Conservation (phyloP, 352 stramenopile genomes). For the Globisporangium megalacanthum region DNA sequence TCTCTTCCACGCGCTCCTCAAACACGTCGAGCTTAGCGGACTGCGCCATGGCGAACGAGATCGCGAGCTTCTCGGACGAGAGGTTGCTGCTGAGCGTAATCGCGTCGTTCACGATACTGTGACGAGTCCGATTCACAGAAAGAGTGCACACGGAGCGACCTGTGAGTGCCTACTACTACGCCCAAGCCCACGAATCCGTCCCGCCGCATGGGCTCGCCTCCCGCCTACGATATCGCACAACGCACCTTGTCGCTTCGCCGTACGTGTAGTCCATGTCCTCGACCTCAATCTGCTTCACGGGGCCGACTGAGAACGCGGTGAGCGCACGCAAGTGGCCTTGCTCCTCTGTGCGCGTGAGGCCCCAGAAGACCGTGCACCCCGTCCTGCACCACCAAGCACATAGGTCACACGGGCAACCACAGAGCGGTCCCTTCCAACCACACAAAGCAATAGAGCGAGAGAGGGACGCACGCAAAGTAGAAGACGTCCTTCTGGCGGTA, state of each 20-base stretch:
- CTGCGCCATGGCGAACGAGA: slow-evolving; percentile 91
- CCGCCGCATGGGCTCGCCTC: too few species aligned
- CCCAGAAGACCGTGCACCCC: slow-evolving; percentile 89
- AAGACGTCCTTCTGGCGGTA: slow-evolving; percentile 82
- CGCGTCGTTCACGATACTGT: slow-evolving; percentile 70
- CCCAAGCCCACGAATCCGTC: too few species aligned
- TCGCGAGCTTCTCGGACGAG: slow-evolving; percentile 87
- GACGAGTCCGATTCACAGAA: background rate
- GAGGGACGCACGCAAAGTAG: slow-evolving; percentile 64
- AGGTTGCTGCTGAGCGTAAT: slow-evolving; percentile 80
- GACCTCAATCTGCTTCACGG: slow-evolving; percentile 79
- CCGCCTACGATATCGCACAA: background rate
- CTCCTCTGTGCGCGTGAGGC: slow-evolving; percentile 75
- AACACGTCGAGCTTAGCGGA: slow-evolving; percentile 92
- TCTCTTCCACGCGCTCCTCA: slow-evolving; percentile 87
- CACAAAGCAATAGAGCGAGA: background rate
- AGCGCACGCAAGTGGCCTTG: slow-evolving; percentile 66
- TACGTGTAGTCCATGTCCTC: slow-evolving; percentile 90
- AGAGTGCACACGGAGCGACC: too few species aligned
- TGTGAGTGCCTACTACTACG: too few species aligned
- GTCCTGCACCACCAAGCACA: slow-evolving; percentile 26
- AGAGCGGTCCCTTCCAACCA: background rate
- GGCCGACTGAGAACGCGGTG: slow-evolving; percentile 50
- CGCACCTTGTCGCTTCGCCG: slow-evolving; percentile 43
- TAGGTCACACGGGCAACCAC: background rate